A percentile compares a stretch with the other conserved stretches of the same genome.
Evolutionary conservation across 2,329 filamentous ascomycete genomes (phyloP).

Genomic region (Penicillium sp.): DNA sequence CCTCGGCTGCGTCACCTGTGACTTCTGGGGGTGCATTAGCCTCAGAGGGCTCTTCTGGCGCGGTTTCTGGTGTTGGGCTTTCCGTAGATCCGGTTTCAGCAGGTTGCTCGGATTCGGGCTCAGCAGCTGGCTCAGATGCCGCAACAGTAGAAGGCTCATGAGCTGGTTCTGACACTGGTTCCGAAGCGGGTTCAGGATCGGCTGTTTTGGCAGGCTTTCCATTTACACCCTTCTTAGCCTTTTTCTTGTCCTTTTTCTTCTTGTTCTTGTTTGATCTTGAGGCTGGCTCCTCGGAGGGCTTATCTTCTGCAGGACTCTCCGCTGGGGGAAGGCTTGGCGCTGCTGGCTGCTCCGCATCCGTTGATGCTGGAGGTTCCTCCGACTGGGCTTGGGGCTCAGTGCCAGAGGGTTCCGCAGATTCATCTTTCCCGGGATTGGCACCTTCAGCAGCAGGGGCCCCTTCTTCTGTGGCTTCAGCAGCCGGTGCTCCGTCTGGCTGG

Average conservation of each 20-base stretch:
- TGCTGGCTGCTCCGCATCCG: not conserved
- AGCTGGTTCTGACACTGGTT: no score
- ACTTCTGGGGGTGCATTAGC: slow-evolving; percentile 7
- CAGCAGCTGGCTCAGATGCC: no score
- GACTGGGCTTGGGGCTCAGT: slow-evolving; percentile 1
- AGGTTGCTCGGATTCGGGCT: slow-evolving; percentile 12
- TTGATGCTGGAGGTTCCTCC: slow-evolving; percentile 11
- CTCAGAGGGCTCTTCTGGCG: slow-evolving; percentile 7
- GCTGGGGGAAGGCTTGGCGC: not conserved
- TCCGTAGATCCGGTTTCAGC: slow-evolving; percentile 13
- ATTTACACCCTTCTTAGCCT: slow-evolving; percentile 9
- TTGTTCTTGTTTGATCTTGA: slow-evolving; percentile 6
- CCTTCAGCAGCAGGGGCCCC: slow-evolving; percentile 2
- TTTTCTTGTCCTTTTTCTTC: slow-evolving; percentile 12
- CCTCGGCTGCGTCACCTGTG: slow-evolving; percentile 3
- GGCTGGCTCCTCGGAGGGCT: slow-evolving; percentile 7
- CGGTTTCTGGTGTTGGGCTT: slow-evolving; percentile 14
- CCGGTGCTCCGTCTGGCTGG: slow-evolving; percentile 10
- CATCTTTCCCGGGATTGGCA: not conserved
- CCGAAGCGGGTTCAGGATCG: slow-evolving; percentile 3
- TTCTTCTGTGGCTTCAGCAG: slow-evolving; percentile 6
- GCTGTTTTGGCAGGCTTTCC: no score
- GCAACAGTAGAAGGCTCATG: not conserved
- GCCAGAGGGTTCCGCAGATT: not conserved
- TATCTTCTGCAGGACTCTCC: no score